Conservation (phyloP, 768 basidiomycete species). For the Naganishia kalamii region DNA sequence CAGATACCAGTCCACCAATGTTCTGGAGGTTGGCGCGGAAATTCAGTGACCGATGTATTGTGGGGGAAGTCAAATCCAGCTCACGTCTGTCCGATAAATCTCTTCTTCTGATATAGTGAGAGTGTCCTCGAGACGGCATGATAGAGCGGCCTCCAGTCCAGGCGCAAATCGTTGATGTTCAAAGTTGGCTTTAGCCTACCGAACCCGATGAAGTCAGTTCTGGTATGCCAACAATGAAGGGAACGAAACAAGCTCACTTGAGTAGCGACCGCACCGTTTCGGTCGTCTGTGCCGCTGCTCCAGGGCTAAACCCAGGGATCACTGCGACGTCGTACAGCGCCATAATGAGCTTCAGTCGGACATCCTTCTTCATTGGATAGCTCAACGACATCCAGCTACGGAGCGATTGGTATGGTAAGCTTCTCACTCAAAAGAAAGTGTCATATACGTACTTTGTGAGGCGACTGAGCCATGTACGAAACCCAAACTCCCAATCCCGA, state of each 20-base stretch:
- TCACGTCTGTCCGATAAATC: constrained; percentile 46
- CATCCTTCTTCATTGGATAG: constrained; percentile 76
- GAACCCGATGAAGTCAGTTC: neutral
- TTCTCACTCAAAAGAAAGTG: neutral
- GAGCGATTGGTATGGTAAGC: constrained; percentile 17
- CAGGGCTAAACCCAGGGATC: constrained; percentile 36
- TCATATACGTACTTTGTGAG: constrained; percentile 53
- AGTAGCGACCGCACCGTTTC: constrained; percentile 13
- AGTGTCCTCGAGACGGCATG: constrained; percentile 36
- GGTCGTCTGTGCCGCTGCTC: constrained; percentile 9
- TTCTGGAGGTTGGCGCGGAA: neutral
- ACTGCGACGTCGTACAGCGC: constrained; percentile 71
- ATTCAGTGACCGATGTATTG: neutral
- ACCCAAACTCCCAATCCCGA: constrained; percentile 72
- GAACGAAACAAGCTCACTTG: neutral
- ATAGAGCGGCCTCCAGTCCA: constrained; percentile 41
- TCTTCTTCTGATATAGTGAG: constrained; percentile 58
- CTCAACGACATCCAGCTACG: constrained; percentile 72
- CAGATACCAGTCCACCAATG: constrained; percentile 7
- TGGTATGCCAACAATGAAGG: neutral
- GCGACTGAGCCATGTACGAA: constrained; percentile 71
- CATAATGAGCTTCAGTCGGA: constrained; percentile 65
- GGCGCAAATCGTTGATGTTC: constrained; percentile 41
- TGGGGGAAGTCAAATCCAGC: neutral
- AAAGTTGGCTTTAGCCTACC: constrained; percentile 27